phyloP scores from a whole-genome alignment of 352 stramenopile species.

The Pythium folliculosum region DNA sequence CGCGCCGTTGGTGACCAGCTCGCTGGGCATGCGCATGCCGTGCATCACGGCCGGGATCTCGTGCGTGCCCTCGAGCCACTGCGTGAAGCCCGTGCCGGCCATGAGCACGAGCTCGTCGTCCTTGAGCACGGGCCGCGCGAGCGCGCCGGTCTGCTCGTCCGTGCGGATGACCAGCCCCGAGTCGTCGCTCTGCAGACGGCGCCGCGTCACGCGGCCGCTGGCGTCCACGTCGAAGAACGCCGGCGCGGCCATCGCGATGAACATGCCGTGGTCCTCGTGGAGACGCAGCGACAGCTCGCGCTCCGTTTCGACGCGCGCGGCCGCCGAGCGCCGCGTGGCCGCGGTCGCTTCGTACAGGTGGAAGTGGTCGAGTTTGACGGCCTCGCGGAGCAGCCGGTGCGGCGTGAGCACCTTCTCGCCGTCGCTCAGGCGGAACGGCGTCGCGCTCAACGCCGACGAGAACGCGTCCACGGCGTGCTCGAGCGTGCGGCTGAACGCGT shows the following conservation, averaged over 20 bases:
- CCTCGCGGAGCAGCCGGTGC: conserved; percentile 45
- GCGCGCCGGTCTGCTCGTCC: conserved; percentile 21
- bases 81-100: conserved; percentile 44
- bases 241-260: conserved; percentile 53
- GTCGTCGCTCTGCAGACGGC: conserved; percentile 31
- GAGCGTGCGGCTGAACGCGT: conserved; percentile 44
- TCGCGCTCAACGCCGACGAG: conserved; percentile 38
- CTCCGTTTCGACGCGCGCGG: conserved; percentile 4
- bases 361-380: conserved; percentile 62
- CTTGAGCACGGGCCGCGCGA: conserved; percentile 52
- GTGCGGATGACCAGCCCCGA: conserved; percentile 51
- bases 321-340: background rate
- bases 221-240: conserved; percentile 48
- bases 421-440: conserved; percentile 41
- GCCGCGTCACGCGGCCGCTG: conserved; percentile 20
- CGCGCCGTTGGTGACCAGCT: conserved; percentile 6
- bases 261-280: conserved; percentile 61
- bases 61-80: conserved; percentile 49
- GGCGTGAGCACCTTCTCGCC: conserved; percentile 34
- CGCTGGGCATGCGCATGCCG: conserved; percentile 56
- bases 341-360: conserved; percentile 53
- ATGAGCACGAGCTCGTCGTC: conserved; percentile 61
- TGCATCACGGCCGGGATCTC: conserved; percentile 55
- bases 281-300: conserved; percentile 48
- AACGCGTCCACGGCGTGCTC: conserved; percentile 47